These are phyloP conservation scores for Chloris gayana DNA, from an alignment of 176 grass and related monocot species.

Conservation along the genomic window DNA sequence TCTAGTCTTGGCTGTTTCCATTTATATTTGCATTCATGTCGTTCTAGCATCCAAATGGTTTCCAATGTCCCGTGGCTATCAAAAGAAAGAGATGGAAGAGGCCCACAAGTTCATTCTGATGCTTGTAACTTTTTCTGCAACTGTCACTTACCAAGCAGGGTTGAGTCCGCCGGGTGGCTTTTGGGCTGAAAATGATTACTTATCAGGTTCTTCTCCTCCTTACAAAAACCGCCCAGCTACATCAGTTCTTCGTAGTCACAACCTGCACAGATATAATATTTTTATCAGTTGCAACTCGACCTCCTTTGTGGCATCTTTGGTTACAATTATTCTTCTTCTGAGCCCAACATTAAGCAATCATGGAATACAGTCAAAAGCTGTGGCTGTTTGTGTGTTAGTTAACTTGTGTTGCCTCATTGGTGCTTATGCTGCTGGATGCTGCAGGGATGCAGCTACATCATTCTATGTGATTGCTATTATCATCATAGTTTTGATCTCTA, in stretches of 20 bases:
- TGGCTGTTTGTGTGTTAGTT: conserved; percentile 35
- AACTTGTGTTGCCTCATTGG: conserved; percentile 32
- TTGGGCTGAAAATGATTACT: conserved; percentile 46
- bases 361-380: conserved; percentile 46
- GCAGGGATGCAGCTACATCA: conserved; percentile 23
- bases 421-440: conserved; percentile 49
- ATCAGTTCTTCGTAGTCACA: conserved; percentile 33
- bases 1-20: conserved; percentile 40
- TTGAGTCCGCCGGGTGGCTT: conserved; percentile 57
- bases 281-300: conserved; percentile 47
- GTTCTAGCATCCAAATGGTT: conserved; percentile 25
- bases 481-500: conserved; percentile 26
- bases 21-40: conserved; percentile 40
- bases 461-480: conserved; percentile 20
- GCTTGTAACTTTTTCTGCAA: conserved; percentile 46
- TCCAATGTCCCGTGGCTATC: not conserved
- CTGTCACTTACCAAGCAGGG: conserved; percentile 50
- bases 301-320: conserved; percentile 59
- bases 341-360: conserved; percentile 42
- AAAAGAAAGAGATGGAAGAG: conserved; percentile 15
- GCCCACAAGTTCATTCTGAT: conserved; percentile 52
- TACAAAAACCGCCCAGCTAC: conserved; percentile 32
- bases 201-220: not conserved
- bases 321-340: conserved; percentile 51
- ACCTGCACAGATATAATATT: conserved; percentile 16